phyloP scores from a whole-genome alignment of 2,329 filamentous ascomycete species.

The Teratosphaeria destructans region DNA sequence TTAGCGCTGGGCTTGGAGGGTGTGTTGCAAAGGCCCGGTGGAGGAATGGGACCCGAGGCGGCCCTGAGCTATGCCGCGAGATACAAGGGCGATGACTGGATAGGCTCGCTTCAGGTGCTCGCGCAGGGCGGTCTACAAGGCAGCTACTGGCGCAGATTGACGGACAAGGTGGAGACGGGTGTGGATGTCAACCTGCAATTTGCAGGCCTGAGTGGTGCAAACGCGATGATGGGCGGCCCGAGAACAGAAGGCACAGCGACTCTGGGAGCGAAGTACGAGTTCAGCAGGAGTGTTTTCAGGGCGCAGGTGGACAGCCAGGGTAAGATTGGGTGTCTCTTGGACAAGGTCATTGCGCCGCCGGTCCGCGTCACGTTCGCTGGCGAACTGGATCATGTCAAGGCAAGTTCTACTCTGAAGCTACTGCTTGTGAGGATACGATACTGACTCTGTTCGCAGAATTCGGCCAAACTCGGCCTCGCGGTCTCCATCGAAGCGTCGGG shows the following conservation, averaged over 20 bases:
- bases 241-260: constrained; percentile 84
- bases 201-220: constrained; percentile 45
- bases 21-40: constrained; percentile 80
- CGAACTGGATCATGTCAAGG: constrained; percentile 91
- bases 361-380: constrained; percentile 92
- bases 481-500: constrained; percentile 80
- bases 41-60: constrained; percentile 81
- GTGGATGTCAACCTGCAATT: constrained; percentile 89
- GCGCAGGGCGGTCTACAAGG: constrained; percentile 80
- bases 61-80: constrained; percentile 80
- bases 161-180: constrained; percentile 91
- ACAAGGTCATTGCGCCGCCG: constrained; percentile 89
- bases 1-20: constrained; percentile 83
- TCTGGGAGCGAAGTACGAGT: constrained; percentile 95
- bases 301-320: constrained; percentile 93
- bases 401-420: constrained; percentile 40
- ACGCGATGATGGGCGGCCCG: constrained; percentile 60
- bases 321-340: constrained; percentile 82
- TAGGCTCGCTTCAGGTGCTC: constrained; percentile 81
- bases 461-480: constrained; percentile 86
- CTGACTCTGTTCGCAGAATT: constrained; percentile 52
- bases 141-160: constrained; percentile 87
- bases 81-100: constrained; percentile 89
- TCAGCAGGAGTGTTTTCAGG: constrained; percentile 88
- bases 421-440: background rate